Evolutionary conservation across 164 flowering plant genomes (phyloP).

Genomic region (Kalanchoe fedtschenkoi): DNA sequence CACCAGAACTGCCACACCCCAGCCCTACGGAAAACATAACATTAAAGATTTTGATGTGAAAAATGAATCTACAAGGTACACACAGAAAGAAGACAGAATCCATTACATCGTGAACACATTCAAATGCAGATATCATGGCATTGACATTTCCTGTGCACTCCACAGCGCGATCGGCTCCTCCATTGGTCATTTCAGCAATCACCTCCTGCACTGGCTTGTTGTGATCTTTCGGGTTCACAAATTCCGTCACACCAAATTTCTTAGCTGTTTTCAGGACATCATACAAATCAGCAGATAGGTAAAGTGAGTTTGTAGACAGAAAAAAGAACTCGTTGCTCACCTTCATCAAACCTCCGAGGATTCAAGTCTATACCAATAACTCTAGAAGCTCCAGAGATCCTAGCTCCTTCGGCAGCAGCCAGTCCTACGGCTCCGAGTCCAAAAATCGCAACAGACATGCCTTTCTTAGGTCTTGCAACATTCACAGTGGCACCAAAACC

Average conservation of each 20-base stretch:
- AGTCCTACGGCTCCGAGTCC: slow-evolving; percentile 51
- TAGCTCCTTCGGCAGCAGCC: slow-evolving; percentile 52
- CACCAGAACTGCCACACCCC: slow-evolving; percentile 43
- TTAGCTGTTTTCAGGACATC: too few relatives aligned
- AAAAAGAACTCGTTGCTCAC: slow-evolving; percentile 9
- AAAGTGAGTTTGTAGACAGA: too few relatives aligned
- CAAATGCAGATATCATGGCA: slow-evolving; percentile 38
- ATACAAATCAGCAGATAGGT: too few relatives aligned
- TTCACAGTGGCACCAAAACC: slow-evolving; percentile 47
- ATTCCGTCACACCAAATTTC: slow-evolving; percentile 41
- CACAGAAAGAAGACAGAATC: neutral
- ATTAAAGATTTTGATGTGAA: neutral
- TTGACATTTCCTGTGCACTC: slow-evolving; percentile 37
- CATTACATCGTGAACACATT: slow-evolving; percentile 38
- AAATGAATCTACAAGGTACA: neutral
- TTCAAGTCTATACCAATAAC: slow-evolving; percentile 41
- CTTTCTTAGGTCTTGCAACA: slow-evolving; percentile 45
- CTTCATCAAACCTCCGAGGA: slow-evolving; percentile 23
- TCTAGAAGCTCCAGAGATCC: slow-evolving; percentile 30
- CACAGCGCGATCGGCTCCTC: slow-evolving; percentile 35
- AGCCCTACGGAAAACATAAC: slow-evolving; percentile 22
- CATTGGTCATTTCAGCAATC: slow-evolving; percentile 39
- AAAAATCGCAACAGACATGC: slow-evolving; percentile 37
- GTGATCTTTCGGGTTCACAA: slow-evolving; percentile 50
- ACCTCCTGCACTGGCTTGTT: slow-evolving; percentile 44